A percentile compares a stretch with the other conserved stretches of the same genome.
Evolutionary conservation across 2,329 filamentous ascomycete species (phyloP).

Genomic region (Coniochaeta sp.): DNA sequence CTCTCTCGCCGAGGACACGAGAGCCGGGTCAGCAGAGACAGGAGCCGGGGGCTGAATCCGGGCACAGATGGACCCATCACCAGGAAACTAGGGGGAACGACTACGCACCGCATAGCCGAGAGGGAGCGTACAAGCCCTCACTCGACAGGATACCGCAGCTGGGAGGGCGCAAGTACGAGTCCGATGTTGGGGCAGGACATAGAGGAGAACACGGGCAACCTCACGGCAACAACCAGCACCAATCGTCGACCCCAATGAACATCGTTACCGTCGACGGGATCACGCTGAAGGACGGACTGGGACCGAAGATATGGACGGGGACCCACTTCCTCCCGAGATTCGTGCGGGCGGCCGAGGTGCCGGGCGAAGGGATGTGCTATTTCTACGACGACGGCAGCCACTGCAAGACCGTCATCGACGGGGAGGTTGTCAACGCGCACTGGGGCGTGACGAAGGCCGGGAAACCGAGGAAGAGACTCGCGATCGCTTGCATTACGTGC

Average conservation of each 20-base stretch:
- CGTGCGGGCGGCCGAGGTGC: slow-evolving; percentile 57
- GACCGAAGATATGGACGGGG: slow-evolving; percentile 64
- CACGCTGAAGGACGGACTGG: slow-evolving; percentile 51
- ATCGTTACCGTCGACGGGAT: slow-evolving; percentile 32
- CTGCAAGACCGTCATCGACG: slow-evolving; percentile 78
- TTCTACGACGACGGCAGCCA: slow-evolving; percentile 81
- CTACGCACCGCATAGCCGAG: slow-evolving; percentile 37
- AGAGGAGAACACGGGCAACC: slow-evolving; percentile 19
- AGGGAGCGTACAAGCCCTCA: slow-evolving; percentile 25
- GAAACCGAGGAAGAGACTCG: slow-evolving; percentile 83
- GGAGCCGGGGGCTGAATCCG: slow-evolving; percentile 7
- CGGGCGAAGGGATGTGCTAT: slow-evolving; percentile 75
- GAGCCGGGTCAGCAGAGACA: slow-evolving; percentile 30
- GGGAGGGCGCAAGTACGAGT: slow-evolving; percentile 22
- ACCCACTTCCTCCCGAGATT: slow-evolving; percentile 62
- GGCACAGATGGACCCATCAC: slow-evolving; percentile 26
- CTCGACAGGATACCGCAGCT: slow-evolving; percentile 29
- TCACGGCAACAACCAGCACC: slow-evolving; percentile 15
- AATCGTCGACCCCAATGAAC: slow-evolving; percentile 21
- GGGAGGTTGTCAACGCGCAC: slow-evolving; percentile 79
- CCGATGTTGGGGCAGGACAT: slow-evolving; percentile 17
- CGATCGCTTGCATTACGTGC: slow-evolving; percentile 88
- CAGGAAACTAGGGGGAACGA: slow-evolving; percentile 35
- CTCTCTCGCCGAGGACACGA: slow-evolving; percentile 36
- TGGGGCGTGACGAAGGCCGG: slow-evolving; percentile 94